Percentiles rank a stretch among this genome's conserved stretches.
Conservation (phyloP, 805 yeast species). For the Blastobotrys attinorum region DNA sequence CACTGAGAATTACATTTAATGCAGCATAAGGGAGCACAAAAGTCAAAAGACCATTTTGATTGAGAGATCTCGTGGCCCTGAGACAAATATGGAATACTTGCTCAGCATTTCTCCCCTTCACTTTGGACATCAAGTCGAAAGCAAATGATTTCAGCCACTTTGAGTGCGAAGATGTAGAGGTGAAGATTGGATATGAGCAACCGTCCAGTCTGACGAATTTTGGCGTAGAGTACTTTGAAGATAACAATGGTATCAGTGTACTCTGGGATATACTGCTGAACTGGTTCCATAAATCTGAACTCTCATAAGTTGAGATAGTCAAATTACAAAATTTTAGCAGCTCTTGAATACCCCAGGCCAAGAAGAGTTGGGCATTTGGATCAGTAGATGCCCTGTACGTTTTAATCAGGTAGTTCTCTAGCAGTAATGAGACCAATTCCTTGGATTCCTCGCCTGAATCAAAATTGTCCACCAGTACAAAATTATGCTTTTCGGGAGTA, state of each 20-base stretch:
- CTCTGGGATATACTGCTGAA: conserved; percentile 62
- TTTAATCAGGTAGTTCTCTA: conserved; percentile 66
- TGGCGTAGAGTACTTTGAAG: conserved; percentile 63
- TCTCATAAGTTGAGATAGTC: conserved; percentile 14
- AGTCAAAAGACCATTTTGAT: conserved; percentile 45
- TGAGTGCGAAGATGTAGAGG: conserved; percentile 32
- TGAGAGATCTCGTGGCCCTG: conserved; percentile 59
- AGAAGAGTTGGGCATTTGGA: conserved; percentile 72
- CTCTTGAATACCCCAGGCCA: conserved; percentile 87
- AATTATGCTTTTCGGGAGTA: conserved; percentile 34
- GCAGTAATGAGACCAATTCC: conserved; percentile 53
- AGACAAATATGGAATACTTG: conserved; percentile 57
- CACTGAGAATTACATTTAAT: conserved; percentile 50
- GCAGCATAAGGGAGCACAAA: conserved; percentile 73
- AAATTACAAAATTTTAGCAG: conserved; percentile 57
- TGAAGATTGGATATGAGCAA: conserved; percentile 60
- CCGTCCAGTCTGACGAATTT: conserved; percentile 37
- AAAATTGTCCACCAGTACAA: conserved; percentile 54
- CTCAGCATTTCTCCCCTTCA: conserved; percentile 29
- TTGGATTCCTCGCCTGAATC: conserved; percentile 53
- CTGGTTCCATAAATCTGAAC: conserved; percentile 44
- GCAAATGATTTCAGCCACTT: conserved; percentile 70
- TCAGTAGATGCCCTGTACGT: conserved; percentile 86
- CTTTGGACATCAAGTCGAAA: conserved; percentile 49
- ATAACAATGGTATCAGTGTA: conserved; percentile 64